phyloP scores from a whole-genome alignment of 345 rosid genomes.

The Salix arbutifolia region DNA sequence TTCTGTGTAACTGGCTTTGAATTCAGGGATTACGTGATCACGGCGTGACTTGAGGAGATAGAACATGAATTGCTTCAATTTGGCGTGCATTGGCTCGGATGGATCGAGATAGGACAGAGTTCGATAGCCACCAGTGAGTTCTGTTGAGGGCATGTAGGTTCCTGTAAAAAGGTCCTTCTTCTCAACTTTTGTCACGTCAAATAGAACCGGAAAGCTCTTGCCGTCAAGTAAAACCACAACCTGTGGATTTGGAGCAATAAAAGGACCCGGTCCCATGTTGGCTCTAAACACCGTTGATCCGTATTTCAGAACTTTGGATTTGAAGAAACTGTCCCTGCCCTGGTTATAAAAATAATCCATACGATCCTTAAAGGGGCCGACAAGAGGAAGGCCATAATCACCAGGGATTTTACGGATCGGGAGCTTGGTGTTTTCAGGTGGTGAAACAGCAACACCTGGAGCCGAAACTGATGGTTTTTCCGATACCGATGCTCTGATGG shows the following conservation, averaged over 20 bases:
- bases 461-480: conserved; percentile 25
- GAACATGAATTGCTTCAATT: conserved; percentile 67
- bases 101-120: conserved; percentile 81
- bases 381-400: conserved; percentile 55
- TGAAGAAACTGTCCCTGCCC: conserved; percentile 69
- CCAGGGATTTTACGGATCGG: conserved; percentile 72
- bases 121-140: conserved; percentile 85
- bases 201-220: conserved; percentile 81
- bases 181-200: conserved; percentile 73
- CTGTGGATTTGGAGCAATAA: conserved; percentile 51
- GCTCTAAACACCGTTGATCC: conserved; percentile 63
- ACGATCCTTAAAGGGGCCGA: conserved; percentile 82
- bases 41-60: conserved; percentile 52
- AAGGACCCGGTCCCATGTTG: conserved; percentile 88
- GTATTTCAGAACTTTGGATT: conserved; percentile 54
- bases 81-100: conserved; percentile 66
- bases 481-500: conserved; percentile 41
- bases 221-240: conserved; percentile 83
- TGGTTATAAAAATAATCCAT: conserved; percentile 66
- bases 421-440: conserved; percentile 30
- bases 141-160: conserved; percentile 77
- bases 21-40: conserved; percentile 68
- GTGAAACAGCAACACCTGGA: neutral
- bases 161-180: conserved; percentile 84
- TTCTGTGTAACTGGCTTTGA: conserved; percentile 42